A percentile compares a stretch with the other conserved stretches of the same genome.
Conservation (phyloP, 768 basidiomycete genomes). For the Aureoboletus auriporus region DNA sequence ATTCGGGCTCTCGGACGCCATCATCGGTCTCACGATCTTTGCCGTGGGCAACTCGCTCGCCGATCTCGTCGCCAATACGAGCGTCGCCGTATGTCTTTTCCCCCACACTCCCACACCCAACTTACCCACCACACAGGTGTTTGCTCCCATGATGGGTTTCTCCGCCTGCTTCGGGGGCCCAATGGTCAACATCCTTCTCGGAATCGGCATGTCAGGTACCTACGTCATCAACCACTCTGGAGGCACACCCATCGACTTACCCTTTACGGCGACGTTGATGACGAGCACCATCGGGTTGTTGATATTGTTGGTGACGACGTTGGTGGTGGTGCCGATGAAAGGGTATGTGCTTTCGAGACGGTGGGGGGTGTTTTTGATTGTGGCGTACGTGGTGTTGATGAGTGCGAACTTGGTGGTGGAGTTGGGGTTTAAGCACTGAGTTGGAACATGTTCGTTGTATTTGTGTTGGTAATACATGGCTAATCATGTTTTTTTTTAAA, state of each 20-base stretch:
- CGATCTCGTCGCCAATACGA: conserved; percentile 95
- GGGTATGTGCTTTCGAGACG: conserved; percentile 71
- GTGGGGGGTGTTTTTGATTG: conserved; percentile 82
- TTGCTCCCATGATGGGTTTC: conserved; percentile 92
- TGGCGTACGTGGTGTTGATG: conserved; percentile 75
- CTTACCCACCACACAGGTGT: conserved; percentile 43
- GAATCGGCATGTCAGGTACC: conserved; percentile 88
- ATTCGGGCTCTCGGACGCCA: conserved; percentile 94
- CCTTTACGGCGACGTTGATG: conserved; percentile 79
- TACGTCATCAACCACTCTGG: conserved; percentile 68
- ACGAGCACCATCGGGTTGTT: conserved; percentile 85
- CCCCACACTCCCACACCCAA: background rate
- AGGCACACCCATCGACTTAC: conserved; percentile 57
- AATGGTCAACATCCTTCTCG: conserved; percentile 88
- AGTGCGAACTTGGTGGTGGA: conserved; percentile 76
- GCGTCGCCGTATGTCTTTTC: conserved; percentile 66
- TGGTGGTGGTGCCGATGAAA: conserved; percentile 83
- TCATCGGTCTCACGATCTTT: conserved; percentile 95
- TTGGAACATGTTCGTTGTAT: too few species aligned
- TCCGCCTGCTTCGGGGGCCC: conserved; percentile 93
- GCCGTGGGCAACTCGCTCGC: conserved; percentile 95
- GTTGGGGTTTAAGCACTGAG: conserved; percentile 26
- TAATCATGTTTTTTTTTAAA: too few species aligned
- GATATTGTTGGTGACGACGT: conserved; percentile 63
- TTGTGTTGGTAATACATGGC: too few species aligned